Evolutionary conservation across 768 basidiomycete genomes (phyloP).

Genomic region (Kwoniella dejecticola): DNA sequence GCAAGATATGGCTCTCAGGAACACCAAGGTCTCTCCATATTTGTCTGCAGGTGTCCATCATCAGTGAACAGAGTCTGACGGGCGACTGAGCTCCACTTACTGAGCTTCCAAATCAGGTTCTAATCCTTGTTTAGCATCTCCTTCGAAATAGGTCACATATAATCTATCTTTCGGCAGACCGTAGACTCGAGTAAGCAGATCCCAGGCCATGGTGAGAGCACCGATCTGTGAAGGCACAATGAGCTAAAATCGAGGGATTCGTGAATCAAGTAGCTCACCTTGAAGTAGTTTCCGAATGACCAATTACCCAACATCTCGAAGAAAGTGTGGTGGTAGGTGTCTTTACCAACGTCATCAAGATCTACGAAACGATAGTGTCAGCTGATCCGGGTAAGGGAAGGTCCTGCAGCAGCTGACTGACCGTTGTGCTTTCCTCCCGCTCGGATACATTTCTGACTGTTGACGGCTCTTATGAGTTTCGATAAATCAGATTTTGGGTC

Average conservation of each 20-base stretch:
- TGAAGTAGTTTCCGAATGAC: constrained; percentile 99
- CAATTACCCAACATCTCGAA: constrained; percentile 99
- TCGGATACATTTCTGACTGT: constrained; percentile 96
- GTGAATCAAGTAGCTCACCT: constrained; percentile 61
- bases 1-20: constrained; percentile 82
- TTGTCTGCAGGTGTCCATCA: constrained; percentile 53
- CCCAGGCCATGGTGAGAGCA: constrained; percentile 90
- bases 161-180: constrained; percentile 83
- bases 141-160: constrained; percentile 98
- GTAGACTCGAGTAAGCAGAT: constrained; percentile 86
- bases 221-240: constrained; percentile 68
- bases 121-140: constrained; percentile 79
- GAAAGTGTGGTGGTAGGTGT: constrained; percentile 94
- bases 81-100: constrained; percentile 32
- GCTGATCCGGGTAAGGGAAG: neutral
- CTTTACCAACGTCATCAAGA: constrained; percentile 97
- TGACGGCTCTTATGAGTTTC: constrained; percentile 89
- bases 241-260: neutral
- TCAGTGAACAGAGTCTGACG: neutral
- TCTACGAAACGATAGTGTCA: constrained; percentile 61
- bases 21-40: constrained; percentile 89
- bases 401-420: constrained; percentile 3
- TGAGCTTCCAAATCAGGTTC: constrained; percentile 87
- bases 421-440: constrained; percentile 96
- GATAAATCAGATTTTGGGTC: constrained; percentile 91